Base-by-base conservation (phyloP, 805 yeast genomes). In the Candida michaelii region DNA sequence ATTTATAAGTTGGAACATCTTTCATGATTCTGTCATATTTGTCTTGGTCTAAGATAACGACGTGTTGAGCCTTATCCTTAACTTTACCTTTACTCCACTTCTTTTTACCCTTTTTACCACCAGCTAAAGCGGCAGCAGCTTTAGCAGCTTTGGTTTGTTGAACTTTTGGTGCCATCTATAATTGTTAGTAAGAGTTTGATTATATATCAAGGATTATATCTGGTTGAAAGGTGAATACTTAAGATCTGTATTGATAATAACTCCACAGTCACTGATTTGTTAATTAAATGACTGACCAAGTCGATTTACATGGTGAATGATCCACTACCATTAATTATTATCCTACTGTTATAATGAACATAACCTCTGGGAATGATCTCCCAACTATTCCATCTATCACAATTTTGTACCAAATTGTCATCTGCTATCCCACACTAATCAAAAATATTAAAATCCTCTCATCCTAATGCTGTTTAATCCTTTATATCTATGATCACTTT, bases 61-160 rank as follows among this genome's bases (percentile, higher is more conserved):
- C 83, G 83, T 93, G 99, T 75, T 88, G 91, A 65, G 99, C 98
- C 95, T 87, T 91, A 80, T 93, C 99, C 90, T 95, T 93, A 76
- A 89, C 96, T 85, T 95, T 89, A 78, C 97, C 97, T 85, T 91
- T 90, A 86, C 95, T 87, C 99, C 98, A 93, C 96, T 93, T 93
- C 95, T 93, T 91, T 89, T 93, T 93, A 77, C 96, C 89, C 73
- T 91, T 89, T 87, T 90, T 90, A 85, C 97, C 96, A 86, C 97
- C 97, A 75, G 97, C 97, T 85, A 89, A 81, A 76, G 97, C 98
- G 81, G 98, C 98, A 70, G 98, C 97, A 71, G 97, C 97, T 83
- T 91, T 91, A 71, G 97, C 97, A 77, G 97, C 97, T 82, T 91
- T 91, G 70, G 97, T 85, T 77, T 89, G 90, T 84, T 91, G 97